Conservation (phyloP, 345 rosid species). For the Dipteronia dyeriana region DNA sequence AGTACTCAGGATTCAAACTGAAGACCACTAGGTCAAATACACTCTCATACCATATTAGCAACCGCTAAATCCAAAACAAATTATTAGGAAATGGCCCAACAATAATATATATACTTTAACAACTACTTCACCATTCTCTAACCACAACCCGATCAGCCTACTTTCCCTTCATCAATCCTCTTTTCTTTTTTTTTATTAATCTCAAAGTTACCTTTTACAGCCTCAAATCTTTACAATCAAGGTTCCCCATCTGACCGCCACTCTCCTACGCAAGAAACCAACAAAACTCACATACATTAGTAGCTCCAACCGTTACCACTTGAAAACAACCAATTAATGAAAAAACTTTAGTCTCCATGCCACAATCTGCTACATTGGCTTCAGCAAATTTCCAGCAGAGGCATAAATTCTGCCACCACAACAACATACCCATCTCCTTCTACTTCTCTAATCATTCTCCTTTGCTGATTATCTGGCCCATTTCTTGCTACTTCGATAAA, state of each 20-base stretch:
- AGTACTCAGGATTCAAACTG: no score
- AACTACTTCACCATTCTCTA: not conserved
- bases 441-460: not conserved
- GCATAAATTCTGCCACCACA: no score
- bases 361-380: not conserved
- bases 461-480: conserved; percentile 1
- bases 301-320: not conserved
- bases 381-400: not conserved
- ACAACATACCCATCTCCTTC: no score
- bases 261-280: not conserved
- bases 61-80: no score
- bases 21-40: no score
- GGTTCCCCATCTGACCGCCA: not conserved
- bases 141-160: not conserved
- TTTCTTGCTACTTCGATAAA: not conserved
- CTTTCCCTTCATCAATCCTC: not conserved
- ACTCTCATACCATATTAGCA: no score
- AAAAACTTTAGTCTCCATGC: not conserved
- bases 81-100: no score
- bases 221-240: not conserved
- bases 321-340: not conserved
- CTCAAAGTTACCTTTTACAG: not conserved
- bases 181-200: not conserved
- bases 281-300: not conserved
- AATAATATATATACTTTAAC: no score